Percentiles rank a stretch among this genome's conserved stretches.
Conservation (phyloP, 108 stramenopile genomes). For the Fragilariopsis cylindrus region DNA sequence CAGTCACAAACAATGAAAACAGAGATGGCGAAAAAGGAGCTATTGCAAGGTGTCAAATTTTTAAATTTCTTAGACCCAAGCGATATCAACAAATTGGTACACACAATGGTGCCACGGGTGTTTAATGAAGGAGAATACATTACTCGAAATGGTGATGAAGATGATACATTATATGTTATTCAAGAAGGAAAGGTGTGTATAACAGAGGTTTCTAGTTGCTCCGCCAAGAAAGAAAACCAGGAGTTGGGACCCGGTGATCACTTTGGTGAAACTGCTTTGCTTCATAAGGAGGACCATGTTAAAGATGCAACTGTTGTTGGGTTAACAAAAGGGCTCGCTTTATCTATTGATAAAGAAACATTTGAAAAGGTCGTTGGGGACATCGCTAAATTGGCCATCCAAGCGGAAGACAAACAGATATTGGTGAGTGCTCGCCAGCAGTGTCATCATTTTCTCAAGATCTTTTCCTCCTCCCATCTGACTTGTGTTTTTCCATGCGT, state of each 20-base stretch:
- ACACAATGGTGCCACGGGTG: conserved; percentile 70
- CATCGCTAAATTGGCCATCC: conserved; percentile 30
- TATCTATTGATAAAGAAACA: conserved; percentile 47
- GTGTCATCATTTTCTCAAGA: not conserved
- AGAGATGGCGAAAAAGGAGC: conserved; percentile 60
- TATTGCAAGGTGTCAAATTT: conserved; percentile 72
- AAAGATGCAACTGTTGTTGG: conserved; percentile 66
- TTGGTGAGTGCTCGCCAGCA: conserved; percentile 44
- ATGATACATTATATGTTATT: conserved; percentile 88
- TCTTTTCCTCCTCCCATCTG: not conserved
- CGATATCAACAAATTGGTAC: conserved; percentile 57
- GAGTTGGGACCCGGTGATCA: conserved; percentile 74
- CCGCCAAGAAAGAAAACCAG: conserved; percentile 46
- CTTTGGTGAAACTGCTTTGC: conserved; percentile 87
- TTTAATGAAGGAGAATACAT: conserved; percentile 83
- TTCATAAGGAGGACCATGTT: conserved; percentile 70
- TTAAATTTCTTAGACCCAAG: conserved; percentile 56
- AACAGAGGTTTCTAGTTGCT: conserved; percentile 53
- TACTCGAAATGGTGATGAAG: conserved; percentile 86
- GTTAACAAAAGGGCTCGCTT: conserved; percentile 41
- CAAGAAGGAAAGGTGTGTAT: conserved; percentile 75
- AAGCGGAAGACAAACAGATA: conserved; percentile 48
- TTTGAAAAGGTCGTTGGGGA: conserved; percentile 70
- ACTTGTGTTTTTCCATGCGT: not conserved
- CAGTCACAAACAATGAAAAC: conserved; percentile 69